These are phyloP conservation scores for Fraxinus dipetala DNA, from an alignment of 305 asterid species.

Conservation along the genomic window DNA sequence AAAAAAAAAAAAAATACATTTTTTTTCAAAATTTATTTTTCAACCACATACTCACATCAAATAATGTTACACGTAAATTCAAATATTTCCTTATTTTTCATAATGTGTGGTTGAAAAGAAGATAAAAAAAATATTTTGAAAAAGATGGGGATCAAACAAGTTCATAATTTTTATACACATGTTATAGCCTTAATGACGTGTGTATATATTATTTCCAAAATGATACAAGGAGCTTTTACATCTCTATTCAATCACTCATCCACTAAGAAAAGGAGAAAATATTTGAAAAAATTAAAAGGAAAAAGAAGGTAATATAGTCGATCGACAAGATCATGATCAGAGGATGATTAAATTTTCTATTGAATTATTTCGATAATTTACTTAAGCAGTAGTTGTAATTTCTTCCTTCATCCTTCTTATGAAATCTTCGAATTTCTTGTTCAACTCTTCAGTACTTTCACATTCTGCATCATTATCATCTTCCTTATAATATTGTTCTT, in stretches of 20 bases:
- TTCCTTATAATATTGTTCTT: background rate
- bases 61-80: too few relatives aligned
- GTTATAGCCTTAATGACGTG: background rate
- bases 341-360: conserved; percentile 22
- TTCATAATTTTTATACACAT: background rate
- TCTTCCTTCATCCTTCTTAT: conserved; percentile 42
- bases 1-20: too few relatives aligned
- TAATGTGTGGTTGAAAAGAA: too few relatives aligned
- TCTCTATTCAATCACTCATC: background rate
- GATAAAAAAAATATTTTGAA: too few relatives aligned
- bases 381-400: conserved; percentile 33
- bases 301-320: background rate
- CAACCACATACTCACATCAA: too few relatives aligned
- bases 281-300: background rate
- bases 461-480: background rate
- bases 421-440: conserved; percentile 45
- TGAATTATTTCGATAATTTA: background rate
- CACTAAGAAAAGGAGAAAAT: background rate
- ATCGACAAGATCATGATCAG: background rate
- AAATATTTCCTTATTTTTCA: too few relatives aligned
- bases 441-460: conserved; percentile 35
- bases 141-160: too few relatives aligned
- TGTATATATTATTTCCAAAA: background rate
- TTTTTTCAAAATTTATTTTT: too few relatives aligned
- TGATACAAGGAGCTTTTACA: background rate